These are phyloP conservation scores for Fusarium domesticum DNA, from an alignment of 2,329 filamentous ascomycete species.

Conservation along the genomic window DNA sequence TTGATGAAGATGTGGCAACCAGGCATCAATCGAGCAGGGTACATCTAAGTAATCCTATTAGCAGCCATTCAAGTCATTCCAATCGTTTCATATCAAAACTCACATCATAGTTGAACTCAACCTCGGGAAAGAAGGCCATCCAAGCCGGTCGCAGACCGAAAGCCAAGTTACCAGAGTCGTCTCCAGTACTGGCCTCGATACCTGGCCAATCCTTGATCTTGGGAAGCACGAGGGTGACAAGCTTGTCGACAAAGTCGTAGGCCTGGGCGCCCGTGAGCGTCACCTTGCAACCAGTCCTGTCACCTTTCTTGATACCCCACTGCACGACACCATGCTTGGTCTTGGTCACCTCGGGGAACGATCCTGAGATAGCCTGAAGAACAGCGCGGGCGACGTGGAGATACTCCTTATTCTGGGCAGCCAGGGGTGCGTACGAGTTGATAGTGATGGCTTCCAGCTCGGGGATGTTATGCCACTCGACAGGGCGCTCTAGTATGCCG, in stretches of 20 bases:
- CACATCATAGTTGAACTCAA: conserved; percentile 93
- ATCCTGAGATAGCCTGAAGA: conserved; percentile 80
- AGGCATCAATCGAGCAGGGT: conserved; percentile 70
- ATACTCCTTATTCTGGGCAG: conserved; percentile 67
- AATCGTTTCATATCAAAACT: conserved; percentile 37
- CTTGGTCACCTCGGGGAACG: conserved; percentile 66
- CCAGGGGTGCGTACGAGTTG: conserved; percentile 69
- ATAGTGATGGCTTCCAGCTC: conserved; percentile 77
- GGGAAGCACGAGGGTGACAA: conserved; percentile 85
- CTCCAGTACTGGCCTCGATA: conserved; percentile 62
- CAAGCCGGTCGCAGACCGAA: conserved; percentile 76
- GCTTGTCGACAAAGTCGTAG: conserved; percentile 86
- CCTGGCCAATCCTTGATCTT: conserved; percentile 96
- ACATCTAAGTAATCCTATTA: conserved; percentile 45
- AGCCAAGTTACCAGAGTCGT: conserved; percentile 80
- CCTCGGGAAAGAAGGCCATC: conserved; percentile 84
- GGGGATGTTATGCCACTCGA: conserved; percentile 83
- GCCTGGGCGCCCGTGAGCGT: conserved; percentile 77
- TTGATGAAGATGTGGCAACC: conserved; percentile 81
- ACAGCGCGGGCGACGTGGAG: conserved; percentile 82
- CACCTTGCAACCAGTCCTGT: conserved; percentile 71
- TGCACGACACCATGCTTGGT: conserved; percentile 68
- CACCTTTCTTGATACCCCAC: conserved; percentile 71
- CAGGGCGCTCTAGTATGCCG: conserved; percentile 66
- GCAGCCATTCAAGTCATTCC: background rate